phyloP scores from a whole-genome alignment of 352 stramenopile genomes.

The Nothophytophthora sp. region DNA sequence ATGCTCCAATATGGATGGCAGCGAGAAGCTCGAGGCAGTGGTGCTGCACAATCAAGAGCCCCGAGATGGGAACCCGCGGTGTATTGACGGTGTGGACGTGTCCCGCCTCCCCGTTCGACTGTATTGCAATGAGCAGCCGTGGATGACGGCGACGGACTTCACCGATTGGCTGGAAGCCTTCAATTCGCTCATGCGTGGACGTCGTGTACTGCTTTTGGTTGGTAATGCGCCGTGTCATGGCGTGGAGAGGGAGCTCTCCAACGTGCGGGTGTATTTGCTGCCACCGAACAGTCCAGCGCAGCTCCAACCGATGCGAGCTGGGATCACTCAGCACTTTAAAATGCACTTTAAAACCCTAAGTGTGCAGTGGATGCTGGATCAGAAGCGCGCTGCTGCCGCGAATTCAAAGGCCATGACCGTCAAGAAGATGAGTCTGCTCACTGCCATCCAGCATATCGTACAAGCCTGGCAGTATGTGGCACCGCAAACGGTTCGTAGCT shows the following conservation, averaged over 20 bases:
- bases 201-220: slow-evolving; percentile 16
- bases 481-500: slow-evolving; percentile 8
- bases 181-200: slow-evolving; percentile 13
- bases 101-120: slow-evolving; percentile 8
- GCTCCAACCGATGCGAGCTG: slow-evolving; percentile 19
- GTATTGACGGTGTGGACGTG: neutral
- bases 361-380: slow-evolving; percentile 22
- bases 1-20: slow-evolving; percentile 24
- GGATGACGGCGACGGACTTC: slow-evolving; percentile 17
- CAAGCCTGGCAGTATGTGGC: slow-evolving; percentile 12
- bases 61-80: too few species aligned
- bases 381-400: slow-evolving; percentile 2
- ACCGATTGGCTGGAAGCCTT: slow-evolving; percentile 17
- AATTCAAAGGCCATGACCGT: neutral
- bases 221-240: slow-evolving; percentile 19
- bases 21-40: slow-evolving; percentile 17
- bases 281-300: slow-evolving; percentile 6
- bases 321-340: slow-evolving; percentile 19
- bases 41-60: slow-evolving; percentile 17
- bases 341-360: slow-evolving; percentile 9
- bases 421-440: slow-evolving; percentile 15
- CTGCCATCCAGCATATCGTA: slow-evolving; percentile 16
- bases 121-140: slow-evolving; percentile 15
- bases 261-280: slow-evolving; percentile 9
- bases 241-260: slow-evolving; percentile 9